Conservation (phyloP, 768 basidiomycete species). For the Pleurotus salmoneostramineus region DNA sequence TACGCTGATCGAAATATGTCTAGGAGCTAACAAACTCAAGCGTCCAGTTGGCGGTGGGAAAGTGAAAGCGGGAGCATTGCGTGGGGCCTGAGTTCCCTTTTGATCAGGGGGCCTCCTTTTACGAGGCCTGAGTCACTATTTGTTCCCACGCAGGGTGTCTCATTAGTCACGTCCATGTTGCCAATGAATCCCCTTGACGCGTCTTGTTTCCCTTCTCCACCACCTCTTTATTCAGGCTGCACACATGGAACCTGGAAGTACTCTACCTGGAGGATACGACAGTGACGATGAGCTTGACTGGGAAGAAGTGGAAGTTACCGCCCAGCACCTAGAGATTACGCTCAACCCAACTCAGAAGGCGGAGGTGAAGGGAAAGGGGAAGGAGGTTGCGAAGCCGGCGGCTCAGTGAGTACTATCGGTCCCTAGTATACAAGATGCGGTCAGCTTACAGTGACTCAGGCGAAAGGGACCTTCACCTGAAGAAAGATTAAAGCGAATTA, state of each 20-base stretch:
- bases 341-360: constrained; percentile 43
- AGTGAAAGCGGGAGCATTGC: constrained; percentile 39
- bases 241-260: background rate
- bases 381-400: constrained; percentile 16
- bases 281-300: constrained; percentile 75
- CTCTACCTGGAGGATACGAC: constrained; percentile 22
- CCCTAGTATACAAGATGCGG: constrained; percentile 8
- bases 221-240: background rate
- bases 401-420: constrained; percentile 36
- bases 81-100: background rate
- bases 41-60: constrained; percentile 47
- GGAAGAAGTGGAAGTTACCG: constrained; percentile 70
- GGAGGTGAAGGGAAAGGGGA: constrained; percentile 2
- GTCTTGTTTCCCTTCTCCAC: background rate
- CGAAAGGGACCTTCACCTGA: constrained; percentile 54
- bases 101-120: no score
- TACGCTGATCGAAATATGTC: background rate
- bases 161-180: background rate
- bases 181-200: background rate
- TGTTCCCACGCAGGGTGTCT: background rate
- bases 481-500: constrained; percentile 71
- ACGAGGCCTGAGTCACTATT: no score
- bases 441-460: constrained; percentile 14
- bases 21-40: constrained; percentile 38
- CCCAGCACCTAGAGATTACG: constrained; percentile 66